Evolutionary conservation across 139 green algal genomes (phyloP).

Genomic region (Ulvella scutata): DNA sequence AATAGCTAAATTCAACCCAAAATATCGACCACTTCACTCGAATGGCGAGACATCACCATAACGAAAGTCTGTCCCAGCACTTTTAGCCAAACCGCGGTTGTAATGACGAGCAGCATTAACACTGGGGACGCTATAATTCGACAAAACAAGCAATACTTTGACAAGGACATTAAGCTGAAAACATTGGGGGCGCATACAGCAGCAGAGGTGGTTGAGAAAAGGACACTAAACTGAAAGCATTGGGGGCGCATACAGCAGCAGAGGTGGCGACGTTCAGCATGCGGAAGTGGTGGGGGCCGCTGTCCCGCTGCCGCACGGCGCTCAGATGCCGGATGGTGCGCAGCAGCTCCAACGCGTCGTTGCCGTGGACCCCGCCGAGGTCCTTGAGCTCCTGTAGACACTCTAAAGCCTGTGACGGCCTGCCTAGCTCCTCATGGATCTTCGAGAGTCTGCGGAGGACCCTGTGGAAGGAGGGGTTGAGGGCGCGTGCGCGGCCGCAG

Average conservation of each 20-base stretch:
- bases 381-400: not conserved
- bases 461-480: not conserved
- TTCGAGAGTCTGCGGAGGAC: not conserved
- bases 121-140: too few relatives aligned
- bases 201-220: not conserved
- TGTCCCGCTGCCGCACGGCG: not conserved
- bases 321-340: not conserved
- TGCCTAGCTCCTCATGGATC: not conserved
- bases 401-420: not conserved
- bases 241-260: not conserved
- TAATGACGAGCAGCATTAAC: too few relatives aligned
- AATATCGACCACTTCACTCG: too few relatives aligned
- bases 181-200: not conserved
- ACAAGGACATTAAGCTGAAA: too few relatives aligned
- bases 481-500: not conserved
- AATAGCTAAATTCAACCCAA: too few relatives aligned
- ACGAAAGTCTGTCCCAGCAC: too few relatives aligned
- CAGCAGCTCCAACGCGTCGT: not conserved
- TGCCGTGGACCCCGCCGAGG: not conserved
- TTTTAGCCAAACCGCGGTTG: too few relatives aligned
- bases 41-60: too few relatives aligned
- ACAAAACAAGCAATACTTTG: too few relatives aligned
- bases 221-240: too few relatives aligned
- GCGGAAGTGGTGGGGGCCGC: not conserved
- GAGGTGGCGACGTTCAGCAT: not conserved